A percentile compares a stretch with the other conserved stretches of the same genome.
These are phyloP conservation scores for Scenedesmus sp. DNA, from an alignment of 163 green algal genomes.

Conservation along the genomic window DNA sequence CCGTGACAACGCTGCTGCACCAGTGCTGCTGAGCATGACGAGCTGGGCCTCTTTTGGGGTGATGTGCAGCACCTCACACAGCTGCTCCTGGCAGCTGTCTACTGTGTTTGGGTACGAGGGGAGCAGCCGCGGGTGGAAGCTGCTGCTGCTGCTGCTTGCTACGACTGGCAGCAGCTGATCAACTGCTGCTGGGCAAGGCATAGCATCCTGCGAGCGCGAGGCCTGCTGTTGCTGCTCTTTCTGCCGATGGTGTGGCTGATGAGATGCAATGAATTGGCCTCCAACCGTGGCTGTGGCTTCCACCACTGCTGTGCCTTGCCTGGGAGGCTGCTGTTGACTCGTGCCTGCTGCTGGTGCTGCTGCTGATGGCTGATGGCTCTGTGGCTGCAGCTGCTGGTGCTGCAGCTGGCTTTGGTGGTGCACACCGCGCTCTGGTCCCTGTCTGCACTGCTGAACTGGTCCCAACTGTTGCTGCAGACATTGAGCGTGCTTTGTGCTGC, in stretches of 20 bases:
- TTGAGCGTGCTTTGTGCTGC: not conserved
- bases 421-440: not conserved
- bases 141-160: conserved; percentile 33
- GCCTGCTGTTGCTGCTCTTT: not conserved
- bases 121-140: not conserved
- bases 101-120: not conserved
- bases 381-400: not conserved
- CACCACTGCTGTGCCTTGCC: not conserved
- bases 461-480: conserved; percentile 10
- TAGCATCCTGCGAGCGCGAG: not conserved
- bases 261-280: not conserved
- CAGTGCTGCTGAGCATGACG: not conserved
- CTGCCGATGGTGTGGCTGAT: not conserved
- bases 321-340: not conserved
- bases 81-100: conserved; percentile 23
- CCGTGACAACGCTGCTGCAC: not conserved
- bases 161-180: not conserved
- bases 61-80: conserved; percentile 26
- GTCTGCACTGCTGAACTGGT: not conserved
- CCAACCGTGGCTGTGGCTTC: not conserved
- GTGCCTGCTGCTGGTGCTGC: not conserved
- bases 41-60: not conserved
- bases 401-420: not conserved
- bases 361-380: not conserved
- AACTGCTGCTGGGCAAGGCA: not conserved